phyloP scores from a whole-genome alignment of 2,329 filamentous ascomycete species.

The Pyrenophora seminiperda region DNA sequence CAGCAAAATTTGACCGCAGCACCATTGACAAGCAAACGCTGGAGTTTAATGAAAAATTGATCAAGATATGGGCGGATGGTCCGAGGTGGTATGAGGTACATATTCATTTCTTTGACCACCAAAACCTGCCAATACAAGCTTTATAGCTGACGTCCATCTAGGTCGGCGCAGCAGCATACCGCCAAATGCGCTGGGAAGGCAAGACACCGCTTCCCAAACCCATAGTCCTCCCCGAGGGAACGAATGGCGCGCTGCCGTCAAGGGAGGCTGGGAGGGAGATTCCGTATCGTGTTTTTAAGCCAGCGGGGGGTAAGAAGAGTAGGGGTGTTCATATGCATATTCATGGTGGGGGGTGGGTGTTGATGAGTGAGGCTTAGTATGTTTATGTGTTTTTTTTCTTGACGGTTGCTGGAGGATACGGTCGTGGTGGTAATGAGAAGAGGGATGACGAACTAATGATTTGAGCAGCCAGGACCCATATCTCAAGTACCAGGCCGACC shows the following conservation, averaged over 20 bases:
- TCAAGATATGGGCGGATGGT: slow-evolving; percentile 50
- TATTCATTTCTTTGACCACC: background rate
- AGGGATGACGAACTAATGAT: slow-evolving; percentile 6
- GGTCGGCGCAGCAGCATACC: slow-evolving; percentile 60
- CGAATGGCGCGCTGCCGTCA: slow-evolving; percentile 58
- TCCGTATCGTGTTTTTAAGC: slow-evolving; percentile 59
- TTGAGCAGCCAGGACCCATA: slow-evolving; percentile 52
- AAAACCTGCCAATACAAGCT: background rate
- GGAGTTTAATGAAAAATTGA: slow-evolving; percentile 53
- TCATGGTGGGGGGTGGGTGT: slow-evolving; percentile 59
- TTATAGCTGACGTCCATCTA: slow-evolving; percentile 23
- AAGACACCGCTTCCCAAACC: slow-evolving; percentile 59
- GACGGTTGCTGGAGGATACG: too few species aligned
- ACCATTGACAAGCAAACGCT: slow-evolving; percentile 50
- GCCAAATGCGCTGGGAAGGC: slow-evolving; percentile 59
- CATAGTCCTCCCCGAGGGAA: slow-evolving; percentile 52
- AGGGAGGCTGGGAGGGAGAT: slow-evolving; percentile 58
- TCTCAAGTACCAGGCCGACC: slow-evolving; percentile 58
- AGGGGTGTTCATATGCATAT: slow-evolving; percentile 61
- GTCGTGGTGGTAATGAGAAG: background rate
- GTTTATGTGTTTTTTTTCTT: background rate
- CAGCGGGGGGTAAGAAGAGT: slow-evolving; percentile 51
- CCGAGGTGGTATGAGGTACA: slow-evolving; percentile 60
- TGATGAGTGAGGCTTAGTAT: slow-evolving; percentile 47
- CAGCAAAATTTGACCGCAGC: slow-evolving; percentile 52